These are phyloP conservation scores for Zea luxurians DNA, from an alignment of 176 grass and related monocot species.

Conservation along the genomic window DNA sequence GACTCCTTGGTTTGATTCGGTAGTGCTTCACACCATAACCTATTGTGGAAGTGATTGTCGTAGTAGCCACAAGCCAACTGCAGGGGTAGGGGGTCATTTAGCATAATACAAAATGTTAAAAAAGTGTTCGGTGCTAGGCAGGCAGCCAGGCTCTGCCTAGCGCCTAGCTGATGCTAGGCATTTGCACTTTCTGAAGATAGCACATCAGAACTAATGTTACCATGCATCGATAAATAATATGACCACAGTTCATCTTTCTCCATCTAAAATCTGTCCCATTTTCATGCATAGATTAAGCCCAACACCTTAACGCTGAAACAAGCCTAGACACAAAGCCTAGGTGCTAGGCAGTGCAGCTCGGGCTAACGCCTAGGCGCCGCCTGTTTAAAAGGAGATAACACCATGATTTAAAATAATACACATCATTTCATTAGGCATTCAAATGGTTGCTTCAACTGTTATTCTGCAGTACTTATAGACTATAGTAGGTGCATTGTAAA, in stretches of 20 bases:
- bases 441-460: slow-evolving; percentile 7
- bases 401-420: slow-evolving; percentile 23
- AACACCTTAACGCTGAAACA: neutral
- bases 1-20: slow-evolving; percentile 39
- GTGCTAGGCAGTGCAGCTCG: neutral
- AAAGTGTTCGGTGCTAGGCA: neutral
- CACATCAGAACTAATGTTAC: neutral
- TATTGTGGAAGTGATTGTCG: slow-evolving; percentile 65
- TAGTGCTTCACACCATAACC: slow-evolving; percentile 75
- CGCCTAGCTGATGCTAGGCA: neutral
- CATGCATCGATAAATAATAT: neutral
- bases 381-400: neutral
- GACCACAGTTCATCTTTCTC: neutral
- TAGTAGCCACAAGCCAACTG: slow-evolving; percentile 86
- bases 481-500: neutral
- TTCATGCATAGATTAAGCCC: neutral
- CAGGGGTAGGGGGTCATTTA: slow-evolving; percentile 39
- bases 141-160: too few species aligned
- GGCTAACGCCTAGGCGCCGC: neutral
- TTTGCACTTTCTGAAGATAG: neutral
- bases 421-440: neutral
- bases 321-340: neutral
- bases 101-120: slow-evolving; percentile 10
- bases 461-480: slow-evolving; percentile 16
- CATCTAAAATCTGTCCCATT: neutral